Evolutionary conservation across 495 filamentous ascomycete genomes (phyloP).

Genomic region (Pseudomonodictys pantanalensis): DNA sequence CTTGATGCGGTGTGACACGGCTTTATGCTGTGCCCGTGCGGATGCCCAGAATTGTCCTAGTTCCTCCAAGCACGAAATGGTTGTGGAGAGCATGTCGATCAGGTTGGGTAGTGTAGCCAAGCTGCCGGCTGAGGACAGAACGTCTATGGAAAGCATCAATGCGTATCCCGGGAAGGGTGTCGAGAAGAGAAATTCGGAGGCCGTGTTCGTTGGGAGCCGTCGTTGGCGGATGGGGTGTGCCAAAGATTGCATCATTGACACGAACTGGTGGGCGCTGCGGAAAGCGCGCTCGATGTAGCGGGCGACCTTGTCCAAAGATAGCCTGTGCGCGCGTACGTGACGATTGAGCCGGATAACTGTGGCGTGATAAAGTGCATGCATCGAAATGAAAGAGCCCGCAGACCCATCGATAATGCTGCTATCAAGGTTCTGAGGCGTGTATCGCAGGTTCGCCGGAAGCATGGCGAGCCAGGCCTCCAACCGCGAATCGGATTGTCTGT

Average conservation of each 20-base stretch:
- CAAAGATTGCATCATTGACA: constrained; percentile 29
- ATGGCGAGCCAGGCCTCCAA: constrained; percentile 51
- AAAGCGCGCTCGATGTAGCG: constrained; percentile 38
- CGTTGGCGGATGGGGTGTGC: constrained; percentile 11
- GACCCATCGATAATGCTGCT: constrained; percentile 47
- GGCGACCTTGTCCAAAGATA: constrained; percentile 20
- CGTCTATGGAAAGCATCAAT: constrained; percentile 37
- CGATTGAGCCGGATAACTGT: constrained; percentile 62
- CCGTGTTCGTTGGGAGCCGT: constrained; percentile 5
- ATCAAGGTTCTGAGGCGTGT: constrained; percentile 52
- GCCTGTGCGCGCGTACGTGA: constrained; percentile 45
- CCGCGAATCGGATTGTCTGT: constrained; percentile 47
- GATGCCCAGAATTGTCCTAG: constrained; percentile 35
- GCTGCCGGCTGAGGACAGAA: constrained; percentile 35
- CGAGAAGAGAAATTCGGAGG: constrained; percentile 25
- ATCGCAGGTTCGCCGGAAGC: constrained; percentile 49
- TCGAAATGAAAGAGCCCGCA: constrained; percentile 53
- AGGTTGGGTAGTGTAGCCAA: constrained; percentile 27
- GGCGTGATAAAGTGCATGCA: constrained; percentile 62
- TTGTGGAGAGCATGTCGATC: constrained; percentile 21
- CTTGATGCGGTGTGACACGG: constrained; percentile 19
- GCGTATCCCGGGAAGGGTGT: constrained; percentile 39
- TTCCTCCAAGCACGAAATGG: constrained; percentile 30
- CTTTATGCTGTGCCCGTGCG: constrained; percentile 32
- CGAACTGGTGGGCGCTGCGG: constrained; percentile 30